A percentile compares a stretch with the other conserved stretches of the same genome.
phyloP scores from a whole-genome alignment of 2,329 filamentous ascomycete genomes.

The Microsporum ferrugineum region DNA sequence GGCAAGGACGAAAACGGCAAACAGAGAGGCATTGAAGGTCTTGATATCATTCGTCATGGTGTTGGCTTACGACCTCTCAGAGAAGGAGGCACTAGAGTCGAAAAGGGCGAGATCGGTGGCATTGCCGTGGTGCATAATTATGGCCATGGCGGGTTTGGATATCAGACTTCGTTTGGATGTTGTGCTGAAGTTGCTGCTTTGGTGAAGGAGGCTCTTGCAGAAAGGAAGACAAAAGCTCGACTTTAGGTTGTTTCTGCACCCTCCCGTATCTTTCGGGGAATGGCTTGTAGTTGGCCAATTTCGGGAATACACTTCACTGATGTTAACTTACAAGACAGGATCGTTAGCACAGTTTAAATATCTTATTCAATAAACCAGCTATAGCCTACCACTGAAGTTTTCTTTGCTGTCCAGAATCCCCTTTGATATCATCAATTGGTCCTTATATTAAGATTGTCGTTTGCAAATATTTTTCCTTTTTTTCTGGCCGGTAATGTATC shows the following conservation, averaged over 20 bases:
- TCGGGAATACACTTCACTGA: too few species aligned
- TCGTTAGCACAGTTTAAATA: too few species aligned
- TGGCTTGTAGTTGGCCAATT: neutral
- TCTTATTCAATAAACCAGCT: too few species aligned
- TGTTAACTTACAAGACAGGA: too few species aligned
- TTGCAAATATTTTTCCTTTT: too few species aligned
- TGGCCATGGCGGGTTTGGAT: slow-evolving; percentile 48
- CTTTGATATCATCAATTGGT: too few species aligned
- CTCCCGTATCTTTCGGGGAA: neutral
- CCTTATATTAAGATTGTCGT: too few species aligned
- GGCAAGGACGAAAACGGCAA: slow-evolving; percentile 39
- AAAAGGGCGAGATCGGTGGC: slow-evolving; percentile 55
- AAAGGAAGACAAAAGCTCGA: slow-evolving; percentile 22
- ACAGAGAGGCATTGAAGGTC: slow-evolving; percentile 49
- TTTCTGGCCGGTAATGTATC: neutral
- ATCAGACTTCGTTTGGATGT: slow-evolving; percentile 56
- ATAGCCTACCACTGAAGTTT: too few species aligned
- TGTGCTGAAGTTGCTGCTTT: slow-evolving; percentile 54
- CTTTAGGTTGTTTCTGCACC: slow-evolving; percentile 16
- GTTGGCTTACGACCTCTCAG: slow-evolving; percentile 71
- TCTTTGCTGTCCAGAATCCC: too few species aligned
- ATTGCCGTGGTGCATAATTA: slow-evolving; percentile 42
- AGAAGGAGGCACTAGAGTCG: slow-evolving; percentile 61
- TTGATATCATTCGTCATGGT: slow-evolving; percentile 68
- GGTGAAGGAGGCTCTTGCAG: slow-evolving; percentile 43